These are phyloP conservation scores for Bondarzewia mesenterica DNA, from an alignment of 1,284 basidiomycete genomes.

Conservation along the genomic window DNA sequence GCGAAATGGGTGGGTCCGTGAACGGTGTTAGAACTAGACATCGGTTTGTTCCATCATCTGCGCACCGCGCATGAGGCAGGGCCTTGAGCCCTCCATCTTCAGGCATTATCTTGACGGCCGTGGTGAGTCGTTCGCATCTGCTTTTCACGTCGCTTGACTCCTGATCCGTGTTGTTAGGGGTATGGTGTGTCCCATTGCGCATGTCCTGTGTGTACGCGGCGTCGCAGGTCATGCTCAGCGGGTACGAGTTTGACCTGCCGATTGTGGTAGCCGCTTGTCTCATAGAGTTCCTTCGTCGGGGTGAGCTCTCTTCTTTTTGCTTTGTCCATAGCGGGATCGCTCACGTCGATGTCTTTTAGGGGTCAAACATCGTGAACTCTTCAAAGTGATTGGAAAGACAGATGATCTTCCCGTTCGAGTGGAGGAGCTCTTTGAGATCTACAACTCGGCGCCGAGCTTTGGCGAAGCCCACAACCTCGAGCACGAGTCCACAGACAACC, in stretches of 20 bases:
- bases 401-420: not conserved
- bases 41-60: too few species aligned
- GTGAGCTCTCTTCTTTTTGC: not conserved
- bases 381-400: not conserved
- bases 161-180: not conserved
- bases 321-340: not conserved
- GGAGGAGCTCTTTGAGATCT: not conserved
- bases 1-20: conserved; percentile 40
- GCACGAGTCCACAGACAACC: not conserved
- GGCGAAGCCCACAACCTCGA: not conserved
- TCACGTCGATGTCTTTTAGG: not conserved
- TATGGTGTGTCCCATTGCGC: not conserved
- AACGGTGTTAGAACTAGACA: not conserved
- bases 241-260: not conserved
- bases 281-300: not conserved
- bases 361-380: not conserved
- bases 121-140: not conserved
- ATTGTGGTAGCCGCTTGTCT: not conserved
- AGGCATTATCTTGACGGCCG: not conserved
- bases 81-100: not conserved
- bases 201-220: not conserved
- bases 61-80: not conserved
- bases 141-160: not conserved
- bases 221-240: not conserved
- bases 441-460: not conserved